Percentiles rank a stretch among this genome's conserved stretches.
These are phyloP conservation scores for Lentinula novae-zelandiae DNA, from an alignment of 1,284 basidiomycete genomes.

Conservation along the genomic window DNA sequence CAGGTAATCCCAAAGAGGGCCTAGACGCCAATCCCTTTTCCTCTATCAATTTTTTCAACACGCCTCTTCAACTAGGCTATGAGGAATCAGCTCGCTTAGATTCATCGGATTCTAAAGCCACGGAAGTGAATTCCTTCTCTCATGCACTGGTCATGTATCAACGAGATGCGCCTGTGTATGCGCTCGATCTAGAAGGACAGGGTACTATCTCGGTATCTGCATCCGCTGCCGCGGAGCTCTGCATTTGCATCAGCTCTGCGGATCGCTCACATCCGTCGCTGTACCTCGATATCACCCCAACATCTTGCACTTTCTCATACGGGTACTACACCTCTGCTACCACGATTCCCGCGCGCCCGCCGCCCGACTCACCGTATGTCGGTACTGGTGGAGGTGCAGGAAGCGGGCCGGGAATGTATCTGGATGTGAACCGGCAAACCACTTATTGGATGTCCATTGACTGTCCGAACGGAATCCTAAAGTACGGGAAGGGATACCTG, in stretches of 20 bases:
- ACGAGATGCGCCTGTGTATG: background rate
- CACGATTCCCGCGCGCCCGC: background rate
- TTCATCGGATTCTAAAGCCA: background rate
- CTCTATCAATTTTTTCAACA: background rate
- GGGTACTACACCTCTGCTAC: background rate
- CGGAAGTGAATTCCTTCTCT: background rate
- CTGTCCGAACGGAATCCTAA: background rate
- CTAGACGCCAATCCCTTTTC: background rate
- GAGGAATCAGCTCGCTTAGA: background rate
- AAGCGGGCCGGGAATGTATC: background rate
- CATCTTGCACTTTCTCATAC: background rate
- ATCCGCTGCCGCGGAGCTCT: background rate
- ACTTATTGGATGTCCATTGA: constrained; percentile 2
- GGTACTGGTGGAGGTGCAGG: background rate
- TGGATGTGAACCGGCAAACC: background rate
- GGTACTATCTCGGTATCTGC: background rate
- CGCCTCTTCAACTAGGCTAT: background rate
- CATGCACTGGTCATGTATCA: background rate
- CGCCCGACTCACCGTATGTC: background rate
- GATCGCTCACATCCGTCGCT: background rate
- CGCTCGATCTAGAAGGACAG: background rate
- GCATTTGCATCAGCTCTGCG: background rate
- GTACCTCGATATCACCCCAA: background rate
- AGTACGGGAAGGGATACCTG: background rate
- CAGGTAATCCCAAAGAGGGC: background rate